A percentile compares a stretch with the other conserved stretches of the same genome.
Evolutionary conservation across 352 stramenopile species (phyloP).

Genomic region (Globisporangium okanoganense): DNA sequence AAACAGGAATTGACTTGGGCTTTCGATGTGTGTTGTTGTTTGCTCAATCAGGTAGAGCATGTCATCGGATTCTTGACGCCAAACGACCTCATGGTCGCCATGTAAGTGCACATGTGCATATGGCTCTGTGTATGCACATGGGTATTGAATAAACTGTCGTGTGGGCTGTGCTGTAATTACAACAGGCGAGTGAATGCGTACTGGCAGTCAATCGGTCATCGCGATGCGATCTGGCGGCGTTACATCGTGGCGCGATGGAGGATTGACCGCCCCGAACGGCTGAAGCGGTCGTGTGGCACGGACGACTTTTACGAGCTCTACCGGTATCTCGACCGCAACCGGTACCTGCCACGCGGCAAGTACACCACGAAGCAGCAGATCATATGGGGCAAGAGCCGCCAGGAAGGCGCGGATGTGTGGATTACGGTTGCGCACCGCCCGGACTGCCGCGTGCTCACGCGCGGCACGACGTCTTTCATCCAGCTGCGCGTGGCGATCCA

Average conservation of each 20-base stretch:
- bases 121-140: not conserved
- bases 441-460: constrained; percentile 51
- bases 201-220: constrained; percentile 41
- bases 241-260: constrained; percentile 49
- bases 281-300: constrained; percentile 43
- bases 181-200: constrained; percentile 55
- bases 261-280: constrained; percentile 36
- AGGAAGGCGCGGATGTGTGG: constrained; percentile 69
- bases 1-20: not conserved
- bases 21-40: not conserved
- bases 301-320: constrained; percentile 58
- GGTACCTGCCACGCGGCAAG: constrained; percentile 52
- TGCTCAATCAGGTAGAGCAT: constrained; percentile 48
- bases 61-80: constrained; percentile 54
- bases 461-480: constrained; percentile 33
- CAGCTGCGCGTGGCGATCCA: constrained; percentile 69
- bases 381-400: constrained; percentile 59
- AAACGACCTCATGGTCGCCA: constrained; percentile 38
- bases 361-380: constrained; percentile 69
- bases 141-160: not conserved
- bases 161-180: not conserved
- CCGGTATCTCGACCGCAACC: constrained; percentile 49
- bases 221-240: constrained; percentile 47
- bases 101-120: constrained; percentile 25
- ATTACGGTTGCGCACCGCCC: constrained; percentile 65